These are phyloP conservation scores for Pestalotiopsis sp. DNA, from an alignment of 2,329 filamentous ascomycete species.

Conservation along the genomic window DNA sequence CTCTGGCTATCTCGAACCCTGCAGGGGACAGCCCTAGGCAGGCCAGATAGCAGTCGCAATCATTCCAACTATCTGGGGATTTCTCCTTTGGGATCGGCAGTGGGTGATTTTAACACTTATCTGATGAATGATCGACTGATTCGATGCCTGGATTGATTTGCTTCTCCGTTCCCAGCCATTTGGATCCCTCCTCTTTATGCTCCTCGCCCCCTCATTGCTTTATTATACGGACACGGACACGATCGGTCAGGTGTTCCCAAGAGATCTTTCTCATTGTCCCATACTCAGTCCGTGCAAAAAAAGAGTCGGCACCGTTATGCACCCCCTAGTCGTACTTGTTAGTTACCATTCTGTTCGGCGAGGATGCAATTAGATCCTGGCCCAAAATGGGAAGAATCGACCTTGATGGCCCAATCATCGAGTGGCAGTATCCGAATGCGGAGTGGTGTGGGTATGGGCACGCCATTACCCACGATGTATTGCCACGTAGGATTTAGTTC, in stretches of 20 bases:
- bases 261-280: neutral
- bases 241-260: neutral
- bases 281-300: neutral
- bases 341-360: neutral
- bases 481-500: neutral
- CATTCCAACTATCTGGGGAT: neutral
- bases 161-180: neutral
- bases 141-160: neutral
- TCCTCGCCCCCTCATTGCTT: neutral
- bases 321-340: neutral
- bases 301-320: neutral
- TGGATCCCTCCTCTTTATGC: neutral
- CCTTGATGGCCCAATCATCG: neutral
- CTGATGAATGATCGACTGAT: neutral
- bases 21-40: neutral
- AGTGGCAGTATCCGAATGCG: neutral
- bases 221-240: neutral
- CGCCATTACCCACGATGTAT: neutral
- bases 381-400: neutral
- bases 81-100: neutral
- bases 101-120: neutral
- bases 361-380: neutral
- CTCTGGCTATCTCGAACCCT: neutral
- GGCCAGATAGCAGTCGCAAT: neutral
- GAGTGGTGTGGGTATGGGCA: neutral